Base-by-base conservation (phyloP, 2,329 filamentous ascomycete species). In the Sclerotiophoma versabilis region DNA sequence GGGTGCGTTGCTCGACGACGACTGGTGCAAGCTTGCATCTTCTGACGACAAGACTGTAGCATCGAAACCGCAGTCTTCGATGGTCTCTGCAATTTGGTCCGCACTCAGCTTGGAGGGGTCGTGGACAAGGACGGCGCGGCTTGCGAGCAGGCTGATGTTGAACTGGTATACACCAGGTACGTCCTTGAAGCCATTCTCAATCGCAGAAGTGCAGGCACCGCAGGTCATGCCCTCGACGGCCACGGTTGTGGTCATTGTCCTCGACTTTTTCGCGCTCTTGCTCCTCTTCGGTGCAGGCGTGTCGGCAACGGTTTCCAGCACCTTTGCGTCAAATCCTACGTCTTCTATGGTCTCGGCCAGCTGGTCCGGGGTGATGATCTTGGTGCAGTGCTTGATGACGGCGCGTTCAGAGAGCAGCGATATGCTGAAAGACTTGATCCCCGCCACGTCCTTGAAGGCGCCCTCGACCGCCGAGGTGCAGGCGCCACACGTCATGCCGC, bases 181-280 rank as follows among this genome's bases (percentile, higher is more conserved):
- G 59, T 84, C 85, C 62, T 86, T 85, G 76, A 99, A 95, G 3
- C 90, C 92, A 44, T 85, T 83, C 69, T 97, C 91, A 1, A 98
- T 87, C 5, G 93, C 92, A 1, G 93, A 93, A 0, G 95, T 98
- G 76, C 95, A 99, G 34, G 95, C 92, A 19, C 93, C 93, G 71
- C 95, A 98, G 1, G 95, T 99, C 95, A 99, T 99, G 44, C 95
- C 95, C 63, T 95, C 91, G 49, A 99, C 91, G 4, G 90, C 87
- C 15, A 99, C 83, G 0, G 93, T 98, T 0, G 93, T 97, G 0
- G 86, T 91, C 51, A 88, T 81, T 26, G 71, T 76, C 52, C 58
- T 84, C 68, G 44, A 78, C 76, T 58, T 79, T 75, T 63, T 74
- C 58, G 71, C 68, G 43, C 60, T 65, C 56, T 72, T 66, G 47